Percentiles rank a stretch among this genome's conserved stretches.
Conservation (phyloP, 306 rosid species). For the Ochetophila trinervis region DNA sequence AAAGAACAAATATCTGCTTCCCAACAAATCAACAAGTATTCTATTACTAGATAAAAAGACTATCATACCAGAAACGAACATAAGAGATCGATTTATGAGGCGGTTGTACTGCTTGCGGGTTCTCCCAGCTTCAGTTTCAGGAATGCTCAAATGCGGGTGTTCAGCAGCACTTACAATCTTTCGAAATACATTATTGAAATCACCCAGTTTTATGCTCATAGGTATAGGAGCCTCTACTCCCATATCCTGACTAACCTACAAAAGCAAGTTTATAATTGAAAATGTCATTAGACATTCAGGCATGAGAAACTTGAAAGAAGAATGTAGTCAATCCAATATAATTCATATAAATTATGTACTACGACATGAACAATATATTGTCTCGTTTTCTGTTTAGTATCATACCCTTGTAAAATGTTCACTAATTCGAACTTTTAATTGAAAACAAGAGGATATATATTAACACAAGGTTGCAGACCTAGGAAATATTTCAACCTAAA, state of each 20-base stretch:
- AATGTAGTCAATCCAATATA: background rate
- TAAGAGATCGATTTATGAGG: conserved; percentile 71
- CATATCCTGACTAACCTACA: conserved; percentile 97
- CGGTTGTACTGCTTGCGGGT: conserved; percentile 83
- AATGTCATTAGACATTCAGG: conserved; percentile 17
- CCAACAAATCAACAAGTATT: background rate
- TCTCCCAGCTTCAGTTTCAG: conserved; percentile 98
- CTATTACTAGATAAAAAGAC: background rate
- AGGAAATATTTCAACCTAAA: no score
- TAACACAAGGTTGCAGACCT: no score
- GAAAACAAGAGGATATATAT: no score
- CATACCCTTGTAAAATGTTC: conserved; percentile 87
- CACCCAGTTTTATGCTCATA: conserved; percentile 73
- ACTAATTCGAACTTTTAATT: no score
- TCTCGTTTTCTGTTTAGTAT: background rate
- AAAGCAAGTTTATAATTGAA: conserved; percentile 12
- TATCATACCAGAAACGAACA: conserved; percentile 75
- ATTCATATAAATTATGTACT: background rate
- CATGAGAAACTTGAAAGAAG: background rate
- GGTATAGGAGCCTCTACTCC: conserved; percentile 97
- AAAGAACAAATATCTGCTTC: no score
- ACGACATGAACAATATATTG: background rate
- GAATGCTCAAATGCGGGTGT: conserved; percentile 98
- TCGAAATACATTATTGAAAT: conserved; percentile 60
- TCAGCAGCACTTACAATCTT: conserved; percentile 79